Evolutionary conservation across 169 alveolate species (phyloP).

Genomic region (Cryptosporidium viatorum): DNA sequence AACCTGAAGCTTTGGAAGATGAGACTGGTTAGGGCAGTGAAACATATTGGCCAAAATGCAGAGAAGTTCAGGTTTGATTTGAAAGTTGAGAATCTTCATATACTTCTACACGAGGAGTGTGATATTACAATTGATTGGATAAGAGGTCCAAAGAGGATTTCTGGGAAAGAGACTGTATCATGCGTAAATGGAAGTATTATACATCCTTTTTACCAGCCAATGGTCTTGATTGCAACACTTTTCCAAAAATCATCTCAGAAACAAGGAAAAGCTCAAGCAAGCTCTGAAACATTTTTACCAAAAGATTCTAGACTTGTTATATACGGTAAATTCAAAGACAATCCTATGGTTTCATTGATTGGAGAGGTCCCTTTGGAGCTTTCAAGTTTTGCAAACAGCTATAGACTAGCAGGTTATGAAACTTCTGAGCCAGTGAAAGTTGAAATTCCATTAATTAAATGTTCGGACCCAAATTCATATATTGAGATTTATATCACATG

Average conservation of each 20-base stretch:
- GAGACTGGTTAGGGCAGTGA: slow-evolving; percentile 72
- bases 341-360: slow-evolving; percentile 28
- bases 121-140: slow-evolving; percentile 73
- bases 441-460: slow-evolving; percentile 65
- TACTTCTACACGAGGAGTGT: slow-evolving; percentile 50
- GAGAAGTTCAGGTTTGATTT: slow-evolving; percentile 70
- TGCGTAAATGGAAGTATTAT: slow-evolving; percentile 71
- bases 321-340: slow-evolving; percentile 46
- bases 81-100: slow-evolving; percentile 39
- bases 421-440: slow-evolving; percentile 4
- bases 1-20: neutral
- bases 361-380: slow-evolving; percentile 74
- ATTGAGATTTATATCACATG: slow-evolving; percentile 54
- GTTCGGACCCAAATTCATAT: slow-evolving; percentile 71
- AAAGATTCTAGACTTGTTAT: slow-evolving; percentile 67
- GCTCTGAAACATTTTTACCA: slow-evolving; percentile 24
- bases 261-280: neutral
- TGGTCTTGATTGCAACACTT: slow-evolving; percentile 65
- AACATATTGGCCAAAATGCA: slow-evolving; percentile 66
- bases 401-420: slow-evolving; percentile 9
- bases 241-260: slow-evolving; percentile 38
- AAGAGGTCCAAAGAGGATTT: slow-evolving; percentile 73
- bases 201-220: slow-evolving; percentile 66
- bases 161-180: slow-evolving; percentile 71
- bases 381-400: slow-evolving; percentile 36